Conservation (phyloP, 768 basidiomycete genomes). For the Serendipita sp. region DNA sequence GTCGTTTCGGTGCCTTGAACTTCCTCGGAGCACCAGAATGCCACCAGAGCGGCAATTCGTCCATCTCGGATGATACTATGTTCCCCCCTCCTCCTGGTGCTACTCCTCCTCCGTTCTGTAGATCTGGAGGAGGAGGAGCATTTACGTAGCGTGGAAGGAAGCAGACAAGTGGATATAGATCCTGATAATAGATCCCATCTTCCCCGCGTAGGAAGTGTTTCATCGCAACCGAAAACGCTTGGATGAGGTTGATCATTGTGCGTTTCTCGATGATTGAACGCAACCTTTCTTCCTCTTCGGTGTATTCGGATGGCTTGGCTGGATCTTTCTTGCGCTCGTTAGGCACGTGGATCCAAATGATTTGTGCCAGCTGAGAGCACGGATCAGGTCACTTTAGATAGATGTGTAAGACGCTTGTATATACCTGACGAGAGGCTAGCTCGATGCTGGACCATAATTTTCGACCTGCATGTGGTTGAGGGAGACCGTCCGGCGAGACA, state of each 20-base stretch:
- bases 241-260: conserved; percentile 57
- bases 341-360: conserved; percentile 43
- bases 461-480: conserved; percentile 27
- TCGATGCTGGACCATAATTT: conserved; percentile 54
- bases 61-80: background rate
- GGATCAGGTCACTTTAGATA: background rate
- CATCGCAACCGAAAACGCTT: conserved; percentile 50
- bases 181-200: conserved; percentile 53
- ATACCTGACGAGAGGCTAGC: conserved; percentile 37
- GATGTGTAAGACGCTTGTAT: conserved; percentile 16
- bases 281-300: conserved; percentile 9
- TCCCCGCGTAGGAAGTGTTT: conserved; percentile 55
- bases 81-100: too few relatives aligned
- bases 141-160: conserved; percentile 45
- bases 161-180: conserved; percentile 52
- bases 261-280: conserved; percentile 53
- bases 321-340: conserved; percentile 19
- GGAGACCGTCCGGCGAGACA: background rate
- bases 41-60: conserved; percentile 6
- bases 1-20: conserved; percentile 10
- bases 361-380: conserved; percentile 13
- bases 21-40: background rate
- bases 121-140: background rate
- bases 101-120: too few relatives aligned
- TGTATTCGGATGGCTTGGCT: background rate